phyloP scores from a whole-genome alignment of 345 rosid species.

The Gossypium turneri region DNA sequence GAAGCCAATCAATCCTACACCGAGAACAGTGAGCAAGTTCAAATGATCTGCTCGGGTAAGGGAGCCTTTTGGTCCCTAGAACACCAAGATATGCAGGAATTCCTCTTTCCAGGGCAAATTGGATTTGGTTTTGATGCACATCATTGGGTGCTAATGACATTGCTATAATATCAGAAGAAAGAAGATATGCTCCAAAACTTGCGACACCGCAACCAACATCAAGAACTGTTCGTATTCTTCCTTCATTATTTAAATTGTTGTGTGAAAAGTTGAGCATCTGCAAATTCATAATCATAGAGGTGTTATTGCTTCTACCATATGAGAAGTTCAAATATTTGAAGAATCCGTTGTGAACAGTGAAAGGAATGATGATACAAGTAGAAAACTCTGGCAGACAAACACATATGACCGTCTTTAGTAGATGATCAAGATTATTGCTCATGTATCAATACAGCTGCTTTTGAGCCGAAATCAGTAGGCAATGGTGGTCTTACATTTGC shows the following conservation, averaged over 20 bases:
- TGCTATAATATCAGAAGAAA: constrained; percentile 75
- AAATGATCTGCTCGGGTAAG: constrained; percentile 98
- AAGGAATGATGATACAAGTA: constrained; percentile 3
- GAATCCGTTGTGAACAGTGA: not conserved
- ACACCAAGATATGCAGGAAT: constrained; percentile 99
- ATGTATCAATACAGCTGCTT: not conserved
- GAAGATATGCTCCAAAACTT: constrained; percentile 93
- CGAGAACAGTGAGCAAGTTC: constrained; percentile 98
- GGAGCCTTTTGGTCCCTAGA: constrained; percentile 89
- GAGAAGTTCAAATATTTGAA: not conserved
- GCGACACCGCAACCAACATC: constrained; percentile 99
- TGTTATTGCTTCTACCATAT: constrained; percentile 13
- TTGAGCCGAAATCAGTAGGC: constrained; percentile 4
- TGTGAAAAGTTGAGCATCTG: constrained; percentile 94
- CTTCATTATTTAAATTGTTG: constrained; percentile 63
- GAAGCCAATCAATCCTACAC: constrained; percentile 99
- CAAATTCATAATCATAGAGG: constrained; percentile 22
- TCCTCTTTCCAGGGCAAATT: constrained; percentile 96
- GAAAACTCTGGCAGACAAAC: not conserved
- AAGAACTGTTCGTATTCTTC: constrained; percentile 78
- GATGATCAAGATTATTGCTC: constrained; percentile 1
- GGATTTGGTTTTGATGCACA: constrained; percentile 99
- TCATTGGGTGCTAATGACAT: constrained; percentile 98
- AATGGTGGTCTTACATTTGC: constrained; percentile 65
- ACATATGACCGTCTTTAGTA: not conserved